Conservation (phyloP, 139 green algal species). For the Closterium sp. region DNA sequence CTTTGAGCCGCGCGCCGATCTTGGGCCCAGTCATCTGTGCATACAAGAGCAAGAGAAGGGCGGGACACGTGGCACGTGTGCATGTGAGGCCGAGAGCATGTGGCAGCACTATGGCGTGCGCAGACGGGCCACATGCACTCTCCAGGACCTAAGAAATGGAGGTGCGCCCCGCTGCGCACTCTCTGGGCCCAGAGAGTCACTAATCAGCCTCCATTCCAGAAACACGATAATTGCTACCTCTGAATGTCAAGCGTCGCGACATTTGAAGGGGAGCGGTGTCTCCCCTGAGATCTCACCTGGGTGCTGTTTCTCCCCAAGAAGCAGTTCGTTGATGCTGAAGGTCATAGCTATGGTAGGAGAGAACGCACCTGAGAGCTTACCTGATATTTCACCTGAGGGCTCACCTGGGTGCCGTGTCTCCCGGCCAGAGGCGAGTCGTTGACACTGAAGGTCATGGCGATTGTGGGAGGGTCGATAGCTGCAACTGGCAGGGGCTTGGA, state of each 20-base stretch:
- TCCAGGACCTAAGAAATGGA: too few species aligned
- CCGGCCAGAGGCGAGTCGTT: conserved; percentile 84
- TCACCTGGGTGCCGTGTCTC: conserved; percentile 43
- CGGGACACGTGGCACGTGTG: too few species aligned
- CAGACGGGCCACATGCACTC: too few species aligned
- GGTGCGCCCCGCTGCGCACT: too few species aligned
- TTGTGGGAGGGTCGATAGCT: conserved; percentile 82
- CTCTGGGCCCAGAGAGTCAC: too few species aligned
- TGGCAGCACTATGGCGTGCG: too few species aligned
- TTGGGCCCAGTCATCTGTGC: conserved; percentile 71
- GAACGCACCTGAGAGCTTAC: conserved; percentile 57
- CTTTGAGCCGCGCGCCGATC: conserved; percentile 75
- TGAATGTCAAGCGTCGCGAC: too few species aligned
- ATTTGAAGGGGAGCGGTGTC: too few species aligned
- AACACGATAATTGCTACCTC: too few species aligned
- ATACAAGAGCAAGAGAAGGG: too few species aligned
- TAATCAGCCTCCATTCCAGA: too few species aligned
- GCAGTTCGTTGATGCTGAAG: conserved; percentile 82
- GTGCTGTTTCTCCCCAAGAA: conserved; percentile 64
- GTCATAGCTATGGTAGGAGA: conserved; percentile 85
- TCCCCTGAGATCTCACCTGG: conserved; percentile 10
- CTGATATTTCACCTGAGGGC: background rate
- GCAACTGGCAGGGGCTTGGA: conserved; percentile 63
- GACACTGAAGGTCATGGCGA: conserved; percentile 82
- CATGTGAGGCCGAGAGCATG: too few species aligned